Base-by-base conservation (phyloP, 2,329 filamentous ascomycete species). In the Colletotrichum sp. region DNA sequence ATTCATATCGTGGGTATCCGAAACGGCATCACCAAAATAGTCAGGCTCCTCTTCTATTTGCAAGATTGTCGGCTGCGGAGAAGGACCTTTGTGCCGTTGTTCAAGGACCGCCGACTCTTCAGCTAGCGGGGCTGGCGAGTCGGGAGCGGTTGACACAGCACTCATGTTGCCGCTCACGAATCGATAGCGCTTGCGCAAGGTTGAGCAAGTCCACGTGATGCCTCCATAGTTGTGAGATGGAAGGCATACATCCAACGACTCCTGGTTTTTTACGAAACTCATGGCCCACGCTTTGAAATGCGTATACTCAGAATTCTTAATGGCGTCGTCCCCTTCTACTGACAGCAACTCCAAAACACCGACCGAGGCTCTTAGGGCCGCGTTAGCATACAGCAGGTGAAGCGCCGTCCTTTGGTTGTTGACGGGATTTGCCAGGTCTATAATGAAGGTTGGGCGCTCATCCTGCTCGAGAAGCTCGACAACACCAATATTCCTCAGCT, bases 381-480 rank as follows among this genome's bases (percentile, higher is more conserved):
- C 87, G 81, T 96, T 97, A 34, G 90, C 90, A 81, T 94, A 96
- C 0, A 95, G 79, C 9, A 95, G 88, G 34, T 90, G 88, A 49
- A 96, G 83, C 3, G 87, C 87, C 0, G 89, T 88, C 2, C 89
- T 86, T 26, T 85, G 86, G 63, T 87, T 88, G 79, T 92, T 93
- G n/a, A 85, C 83, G 2, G 87, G 83, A 79, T 93, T 91, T 9
- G 87, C 87, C 67, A 95, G 84, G 80, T 96, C 94, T 39, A 96
- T 87, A 57, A 96, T 89, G 80, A 96, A 95, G 0, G 93, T 95
- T 4, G 94, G 95, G 63, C 95, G 88, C 66, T 93, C 91, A 81
- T 97, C 95, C 78, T 94, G 91, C 81, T 96, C 94, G 55, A 97
- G 84, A 52, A 96, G 86, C 82, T 96, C 95, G 24, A 93, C 85